Conservation (phyloP, 2,329 filamentous ascomycete genomes). For the Pestalotiopsis sp. region DNA sequence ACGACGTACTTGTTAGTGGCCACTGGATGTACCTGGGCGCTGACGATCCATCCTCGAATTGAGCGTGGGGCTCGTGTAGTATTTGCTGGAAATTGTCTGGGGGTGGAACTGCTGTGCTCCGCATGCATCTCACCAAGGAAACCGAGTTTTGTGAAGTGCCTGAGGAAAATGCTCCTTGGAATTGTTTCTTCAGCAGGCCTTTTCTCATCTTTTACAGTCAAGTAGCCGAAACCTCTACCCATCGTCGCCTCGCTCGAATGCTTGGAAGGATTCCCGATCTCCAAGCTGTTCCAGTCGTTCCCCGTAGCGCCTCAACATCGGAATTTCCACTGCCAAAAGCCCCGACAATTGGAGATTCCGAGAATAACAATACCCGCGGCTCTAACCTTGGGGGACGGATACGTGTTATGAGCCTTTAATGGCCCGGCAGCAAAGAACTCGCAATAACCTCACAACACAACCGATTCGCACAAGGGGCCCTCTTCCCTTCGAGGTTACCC, state of each 20-base stretch:
- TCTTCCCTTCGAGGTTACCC: background rate
- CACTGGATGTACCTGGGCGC: background rate
- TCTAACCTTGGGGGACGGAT: background rate
- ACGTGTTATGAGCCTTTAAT: conserved; percentile 5
- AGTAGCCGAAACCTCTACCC: background rate
- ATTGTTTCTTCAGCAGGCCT: background rate
- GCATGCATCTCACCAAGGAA: background rate
- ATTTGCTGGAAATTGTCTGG: background rate
- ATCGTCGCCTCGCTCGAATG: background rate
- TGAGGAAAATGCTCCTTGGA: background rate
- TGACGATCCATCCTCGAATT: background rate
- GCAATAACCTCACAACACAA: background rate
- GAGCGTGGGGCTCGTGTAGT: background rate
- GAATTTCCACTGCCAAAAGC: background rate
- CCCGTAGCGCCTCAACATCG: background rate
- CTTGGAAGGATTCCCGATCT: background rate
- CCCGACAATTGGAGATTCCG: conserved; percentile 3
- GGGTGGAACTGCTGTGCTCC: background rate
- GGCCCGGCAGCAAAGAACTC: background rate
- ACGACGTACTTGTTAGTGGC: background rate
- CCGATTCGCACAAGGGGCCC: background rate
- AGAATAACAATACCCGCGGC: background rate
- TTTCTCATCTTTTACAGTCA: background rate
- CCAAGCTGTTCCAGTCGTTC: background rate
- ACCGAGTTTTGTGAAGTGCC: background rate